Evolutionary conservation across 371 early-diverging fungal genomes (phyloP), one percentile per base, ranked within the genome.

Genomic region (Lichtheimia hyalospora): DNA sequence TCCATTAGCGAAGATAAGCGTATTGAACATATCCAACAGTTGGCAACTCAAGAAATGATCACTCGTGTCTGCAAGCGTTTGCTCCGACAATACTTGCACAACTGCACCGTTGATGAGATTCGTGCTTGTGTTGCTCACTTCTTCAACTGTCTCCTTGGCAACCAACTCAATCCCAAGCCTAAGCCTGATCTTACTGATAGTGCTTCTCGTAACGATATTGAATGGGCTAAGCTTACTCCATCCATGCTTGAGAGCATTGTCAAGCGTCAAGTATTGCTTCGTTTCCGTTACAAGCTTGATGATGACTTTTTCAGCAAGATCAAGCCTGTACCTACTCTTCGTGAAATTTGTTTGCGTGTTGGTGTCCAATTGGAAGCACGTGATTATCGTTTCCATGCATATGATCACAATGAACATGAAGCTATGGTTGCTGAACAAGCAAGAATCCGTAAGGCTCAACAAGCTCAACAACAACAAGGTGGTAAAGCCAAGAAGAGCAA

Each of bases 31-130:
- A 75, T 86, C 50, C 74, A 78, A 34, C 55, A 76, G 16, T 58
- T 89, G 39, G 76, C 81, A 42, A 57, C 87, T 27, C 88, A 90
- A 63, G 96, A 96, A 75, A 95, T 96, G 92, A 73, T 93, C 40
- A 75, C 90, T 27, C 93, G 97, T 63, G 88, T 89, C 2, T 76
- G 80, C 65, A 97, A 97, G 83, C 88, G 85, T 57, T 75, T 97
- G 41, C 69, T 96, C 50, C 91, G 96, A 55, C 77, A 78, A 23
- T 69, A 84, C 27, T 72, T 96, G 52, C 71, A 76, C 5, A 69
- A 68, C 1, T 72, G 87, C 10, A 79, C 90, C 20, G 53, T 83
- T 10, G 79, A 81, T 49, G 77, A 84, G 56, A 71, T 84, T 46
- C 60, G 83, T 24, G 79, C 86, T 46, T 87, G 87, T 63, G 79